Conservation (phyloP, 495 filamentous ascomycete species). For the Daldinia vernicosa region DNA sequence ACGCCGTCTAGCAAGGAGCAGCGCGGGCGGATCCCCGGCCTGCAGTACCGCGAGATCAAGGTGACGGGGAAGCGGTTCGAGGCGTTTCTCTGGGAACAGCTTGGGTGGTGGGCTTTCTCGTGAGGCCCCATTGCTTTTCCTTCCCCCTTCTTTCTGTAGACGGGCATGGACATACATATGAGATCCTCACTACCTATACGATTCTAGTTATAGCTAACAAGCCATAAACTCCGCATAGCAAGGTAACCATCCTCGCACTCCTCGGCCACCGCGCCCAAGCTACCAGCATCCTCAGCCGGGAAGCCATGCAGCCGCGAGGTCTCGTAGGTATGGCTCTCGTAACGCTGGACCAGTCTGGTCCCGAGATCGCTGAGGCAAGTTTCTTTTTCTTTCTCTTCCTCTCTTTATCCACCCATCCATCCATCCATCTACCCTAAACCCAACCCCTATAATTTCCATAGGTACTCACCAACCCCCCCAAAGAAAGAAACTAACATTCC, state of each 20-base stretch:
- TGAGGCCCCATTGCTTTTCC: slow-evolving; percentile 38
- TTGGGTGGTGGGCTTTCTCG: slow-evolving; percentile 74
- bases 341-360: slow-evolving; percentile 68
- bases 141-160: background rate
- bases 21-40: slow-evolving; percentile 63
- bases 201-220: too few species aligned
- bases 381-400: too few species aligned
- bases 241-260: slow-evolving; percentile 66
- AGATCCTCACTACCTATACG: too few species aligned
- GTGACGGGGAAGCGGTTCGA: slow-evolving; percentile 79
- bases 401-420: too few species aligned
- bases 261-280: slow-evolving; percentile 73
- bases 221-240: slow-evolving; percentile 48
- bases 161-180: too few species aligned
- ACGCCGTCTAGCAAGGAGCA: slow-evolving; percentile 70
- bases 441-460: background rate
- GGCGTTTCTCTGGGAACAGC: slow-evolving; percentile 68
- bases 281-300: slow-evolving; percentile 68
- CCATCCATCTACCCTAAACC: too few species aligned
- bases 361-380: slow-evolving; percentile 66
- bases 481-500: background rate
- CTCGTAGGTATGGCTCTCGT: slow-evolving; percentile 71
- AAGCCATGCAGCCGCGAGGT: slow-evolving; percentile 75
- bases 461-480: background rate
- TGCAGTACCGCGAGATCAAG: slow-evolving; percentile 69